Percentiles rank a stretch among this genome's conserved stretches.
Conservation (phyloP, 177 flowering plant species). For the Vitis hybrid region DNA sequence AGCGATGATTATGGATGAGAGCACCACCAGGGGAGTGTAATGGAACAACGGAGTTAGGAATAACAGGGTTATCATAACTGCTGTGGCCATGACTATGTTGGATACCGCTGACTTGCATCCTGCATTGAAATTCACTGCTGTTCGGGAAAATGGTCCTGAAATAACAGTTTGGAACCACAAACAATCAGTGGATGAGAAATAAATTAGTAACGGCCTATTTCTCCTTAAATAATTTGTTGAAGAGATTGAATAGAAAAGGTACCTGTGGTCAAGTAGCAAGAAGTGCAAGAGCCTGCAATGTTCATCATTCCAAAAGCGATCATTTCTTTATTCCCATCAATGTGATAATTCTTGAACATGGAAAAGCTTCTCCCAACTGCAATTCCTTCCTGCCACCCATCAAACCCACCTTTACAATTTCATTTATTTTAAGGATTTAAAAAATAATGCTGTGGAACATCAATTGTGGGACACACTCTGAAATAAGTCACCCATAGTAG, state of each 20-base stretch:
- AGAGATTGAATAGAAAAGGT: neutral
- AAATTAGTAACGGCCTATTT: neutral
- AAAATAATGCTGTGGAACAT: too few species aligned
- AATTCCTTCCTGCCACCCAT: conserved; percentile 42
- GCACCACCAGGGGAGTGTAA: conserved; percentile 77
- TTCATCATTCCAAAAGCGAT: conserved; percentile 62
- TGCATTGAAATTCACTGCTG: conserved; percentile 78
- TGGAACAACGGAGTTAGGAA: conserved; percentile 67
- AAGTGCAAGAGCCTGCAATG: conserved; percentile 53
- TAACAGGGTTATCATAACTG: conserved; percentile 61
- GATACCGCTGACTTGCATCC: conserved; percentile 75
- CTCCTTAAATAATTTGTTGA: neutral
- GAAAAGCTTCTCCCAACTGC: conserved; percentile 61
- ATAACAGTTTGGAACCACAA: neutral
- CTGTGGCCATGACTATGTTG: conserved; percentile 71
- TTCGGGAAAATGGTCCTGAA: conserved; percentile 73
- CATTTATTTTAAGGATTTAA: too few species aligned
- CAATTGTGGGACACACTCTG: too few species aligned
- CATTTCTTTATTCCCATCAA: conserved; percentile 66
- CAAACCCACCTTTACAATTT: too few species aligned
- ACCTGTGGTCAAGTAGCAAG: conserved; percentile 57
- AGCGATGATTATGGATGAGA: conserved; percentile 60
- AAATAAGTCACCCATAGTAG: too few species aligned
- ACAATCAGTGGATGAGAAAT: too few species aligned
- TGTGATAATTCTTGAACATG: conserved; percentile 51